Base-by-base conservation (phyloP, 1,284 basidiomycete genomes). In the Boletus sp. region DNA sequence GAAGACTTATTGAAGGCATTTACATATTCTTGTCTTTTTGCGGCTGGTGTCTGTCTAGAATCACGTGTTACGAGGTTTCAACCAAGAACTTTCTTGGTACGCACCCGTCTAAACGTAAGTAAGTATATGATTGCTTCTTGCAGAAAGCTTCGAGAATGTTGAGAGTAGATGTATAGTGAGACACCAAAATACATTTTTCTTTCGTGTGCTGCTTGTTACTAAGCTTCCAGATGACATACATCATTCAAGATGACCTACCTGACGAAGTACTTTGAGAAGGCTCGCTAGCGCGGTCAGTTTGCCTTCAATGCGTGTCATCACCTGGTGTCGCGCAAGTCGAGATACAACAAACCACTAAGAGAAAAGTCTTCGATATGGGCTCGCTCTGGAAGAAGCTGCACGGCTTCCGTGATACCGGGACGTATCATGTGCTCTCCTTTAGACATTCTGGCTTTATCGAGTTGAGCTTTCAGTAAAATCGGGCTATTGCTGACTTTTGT, bases 401-500 rank as follows among this genome's bases (percentile, higher is more conserved):
- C 62, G 6, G 87, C 88, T 27, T 86, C 82, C 43, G 75, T 71
- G 12, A 90, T 67, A 3, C 77, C 75, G n/a, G 69, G 69, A 35
- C 70, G 71, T 57, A 71, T 77, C 41, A 73, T 66, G n/a, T 59
- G 58, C 40, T 72, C 69, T 33, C 48, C 55, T 41, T 64, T 64
- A 23, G 64, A 62, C 7, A 40, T 64, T 61, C 38, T 68, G 39
- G 53, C 69, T 56, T 64, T 69, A 41, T 72, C 58, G 4, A 69
- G 69, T 45, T 73, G 74, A 17, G 73, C 74, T 57, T 86, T 84
- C 20, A 98, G 72, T 16, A 98, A 73, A 50, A 93, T 83, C 0
- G 95, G 94, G 55, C 93, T 92, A 62, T 92, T 98, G 72, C 91
- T 94, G 51, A 98, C 81, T 73, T 97, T 96, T 19, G 88, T 88